phyloP scores from a whole-genome alignment of 768 basidiomycete species.

The Tylopilus intermedius region DNA sequence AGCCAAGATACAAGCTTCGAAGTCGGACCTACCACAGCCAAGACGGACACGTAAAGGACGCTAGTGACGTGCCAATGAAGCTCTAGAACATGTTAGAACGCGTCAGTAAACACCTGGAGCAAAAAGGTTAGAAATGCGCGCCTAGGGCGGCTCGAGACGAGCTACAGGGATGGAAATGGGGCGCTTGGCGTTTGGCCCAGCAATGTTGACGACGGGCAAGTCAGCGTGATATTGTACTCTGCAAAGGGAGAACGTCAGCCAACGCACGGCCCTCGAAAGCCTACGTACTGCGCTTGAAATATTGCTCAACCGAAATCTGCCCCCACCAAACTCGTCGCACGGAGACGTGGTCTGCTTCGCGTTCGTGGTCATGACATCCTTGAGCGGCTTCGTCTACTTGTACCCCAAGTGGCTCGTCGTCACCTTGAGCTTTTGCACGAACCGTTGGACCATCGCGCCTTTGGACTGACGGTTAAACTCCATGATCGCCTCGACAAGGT shows the following conservation, averaged over 20 bases:
- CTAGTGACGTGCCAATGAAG: too few relatives aligned
- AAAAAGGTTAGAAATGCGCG: too few relatives aligned
- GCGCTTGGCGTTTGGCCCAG: constrained; percentile 26
- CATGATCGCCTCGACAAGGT: constrained; percentile 54
- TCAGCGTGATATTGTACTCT: constrained; percentile 62
- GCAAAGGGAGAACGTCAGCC: constrained; percentile 3
- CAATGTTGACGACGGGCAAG: constrained; percentile 55
- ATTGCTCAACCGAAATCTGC: constrained; percentile 54
- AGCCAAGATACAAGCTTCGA: too few relatives aligned
- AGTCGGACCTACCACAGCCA: too few relatives aligned
- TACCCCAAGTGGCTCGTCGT: constrained; percentile 53
- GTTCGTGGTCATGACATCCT: constrained; percentile 33
- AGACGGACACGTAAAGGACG: too few relatives aligned
- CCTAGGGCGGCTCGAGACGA: too few relatives aligned
- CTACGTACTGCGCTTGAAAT: constrained; percentile 56
- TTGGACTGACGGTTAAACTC: constrained; percentile 41
- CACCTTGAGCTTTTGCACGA: constrained; percentile 54
- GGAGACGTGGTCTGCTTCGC: constrained; percentile 50
- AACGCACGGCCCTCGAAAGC: background rate
- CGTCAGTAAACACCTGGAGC: too few relatives aligned
- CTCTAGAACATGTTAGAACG: too few relatives aligned
- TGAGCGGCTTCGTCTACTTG: constrained; percentile 45
- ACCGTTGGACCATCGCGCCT: constrained; percentile 42
- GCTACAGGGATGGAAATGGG: constrained; percentile 51
- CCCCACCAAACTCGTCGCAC: constrained; percentile 49